These are phyloP conservation scores for Hortaea sp. DNA, from an alignment of 2,329 filamentous ascomycete genomes.

Conservation along the genomic window DNA sequence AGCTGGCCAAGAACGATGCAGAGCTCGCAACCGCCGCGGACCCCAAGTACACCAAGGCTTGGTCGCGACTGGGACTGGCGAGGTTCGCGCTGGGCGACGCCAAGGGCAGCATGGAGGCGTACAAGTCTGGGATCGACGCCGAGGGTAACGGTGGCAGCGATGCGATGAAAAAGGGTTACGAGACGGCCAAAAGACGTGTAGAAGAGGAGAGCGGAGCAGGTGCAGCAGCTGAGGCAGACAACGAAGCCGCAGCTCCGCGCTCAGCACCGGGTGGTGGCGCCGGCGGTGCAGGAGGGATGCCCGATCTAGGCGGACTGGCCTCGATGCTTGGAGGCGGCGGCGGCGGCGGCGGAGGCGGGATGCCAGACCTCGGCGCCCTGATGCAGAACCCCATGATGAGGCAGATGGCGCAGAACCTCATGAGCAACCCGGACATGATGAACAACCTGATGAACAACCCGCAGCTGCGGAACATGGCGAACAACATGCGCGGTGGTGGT, in stretches of 20 bases:
- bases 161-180: slow-evolving; percentile 92
- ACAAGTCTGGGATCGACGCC: slow-evolving; percentile 81
- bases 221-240: slow-evolving; percentile 29
- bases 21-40: slow-evolving; percentile 83
- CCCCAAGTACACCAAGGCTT: slow-evolving; percentile 92
- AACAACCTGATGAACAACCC: slow-evolving; percentile 92
- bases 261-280: slow-evolving; percentile 22
- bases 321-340: slow-evolving; percentile 46
- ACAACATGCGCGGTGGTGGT: slow-evolving; percentile 53
- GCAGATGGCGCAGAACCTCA: slow-evolving; percentile 91
- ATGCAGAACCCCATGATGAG: slow-evolving; percentile 99
- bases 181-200: slow-evolving; percentile 81
- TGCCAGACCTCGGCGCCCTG: slow-evolving; percentile 77
- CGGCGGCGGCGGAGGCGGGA: slow-evolving; percentile 53
- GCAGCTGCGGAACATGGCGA: slow-evolving; percentile 74
- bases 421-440: slow-evolving; percentile 93
- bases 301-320: slow-evolving; percentile 31
- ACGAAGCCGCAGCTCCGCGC: slow-evolving; percentile 14
- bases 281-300: slow-evolving; percentile 32
- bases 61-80: slow-evolving; percentile 85
- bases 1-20: slow-evolving; percentile 73
- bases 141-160: slow-evolving; percentile 92
- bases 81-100: slow-evolving; percentile 86
- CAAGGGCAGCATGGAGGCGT: slow-evolving; percentile 87
- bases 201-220: slow-evolving; percentile 58